Evolutionary conservation across 305 asterid genomes (phyloP), one percentile per base, ranked within the genome.

Genomic region (Fraxinus angustifolia): DNA sequence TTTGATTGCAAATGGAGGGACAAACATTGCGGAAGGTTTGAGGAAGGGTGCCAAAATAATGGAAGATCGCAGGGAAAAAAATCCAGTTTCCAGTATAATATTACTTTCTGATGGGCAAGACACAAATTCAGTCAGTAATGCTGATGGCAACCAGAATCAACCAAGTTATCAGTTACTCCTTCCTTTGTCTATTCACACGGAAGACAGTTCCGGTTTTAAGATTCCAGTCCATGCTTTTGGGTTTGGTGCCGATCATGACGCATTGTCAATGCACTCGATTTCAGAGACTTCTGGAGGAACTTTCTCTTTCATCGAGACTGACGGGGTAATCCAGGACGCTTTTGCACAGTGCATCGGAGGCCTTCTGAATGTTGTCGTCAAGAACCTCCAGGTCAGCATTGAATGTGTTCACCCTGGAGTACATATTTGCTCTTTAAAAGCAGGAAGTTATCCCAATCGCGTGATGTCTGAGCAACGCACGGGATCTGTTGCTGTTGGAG

Each of bases 341-440:
- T 95, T 95, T 82, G 99, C 99, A 4, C 98, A 92, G 87, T 95
- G 99, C 88, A 95, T 95, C 42, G 99, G 99, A 0, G 99, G 99
- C 30, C 93, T 95, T 77, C 83, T 95, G 86, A 95, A 98, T 60
- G 98, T 95, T 3, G 94, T 92, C 38, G 97, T 95, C 74, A 93
- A 95, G 87, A 92, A 91, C 78, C 79, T 93, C 62, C 89, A 81
- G 8, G 77, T 93, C 21, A 85, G 38, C 68, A 80, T 95, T 0
- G 93, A 90, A 81, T 83, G 93, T 71, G 89, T 82, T 33, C 84
- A 90, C 82, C 88, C 97, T 0, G 79, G 83, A 19, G 83, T 93
- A 68, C 80, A 75, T 67, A 86, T 95, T 58, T 56, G 84, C 38
- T 81, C 90, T 19, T 78, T 95, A 77, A 92, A 89, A 83, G 91